Conservation (phyloP, 495 filamentous ascomycete species). For the Xanthoparmelia taractica region DNA sequence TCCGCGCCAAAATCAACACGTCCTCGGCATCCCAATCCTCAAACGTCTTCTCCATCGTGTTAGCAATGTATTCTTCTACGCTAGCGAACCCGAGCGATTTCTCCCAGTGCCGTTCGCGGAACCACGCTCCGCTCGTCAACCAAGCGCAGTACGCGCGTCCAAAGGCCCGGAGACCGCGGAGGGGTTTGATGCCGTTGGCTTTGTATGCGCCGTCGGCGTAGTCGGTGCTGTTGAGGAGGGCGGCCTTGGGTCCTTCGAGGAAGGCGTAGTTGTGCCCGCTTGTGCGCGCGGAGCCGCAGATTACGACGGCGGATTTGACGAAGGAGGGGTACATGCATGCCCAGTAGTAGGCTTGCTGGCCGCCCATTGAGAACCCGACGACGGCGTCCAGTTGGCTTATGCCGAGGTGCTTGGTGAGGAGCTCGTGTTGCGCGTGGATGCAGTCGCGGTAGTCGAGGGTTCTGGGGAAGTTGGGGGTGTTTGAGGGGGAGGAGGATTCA, state of each 20-base stretch:
- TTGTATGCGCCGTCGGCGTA: conserved; percentile 35
- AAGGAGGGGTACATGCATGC: conserved; percentile 36
- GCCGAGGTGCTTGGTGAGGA: conserved; percentile 27
- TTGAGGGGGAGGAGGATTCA: conserved; percentile 35
- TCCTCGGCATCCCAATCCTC: conserved; percentile 39
- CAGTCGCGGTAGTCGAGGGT: conserved; percentile 32
- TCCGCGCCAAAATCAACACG: conserved; percentile 34
- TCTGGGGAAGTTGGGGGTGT: conserved; percentile 27
- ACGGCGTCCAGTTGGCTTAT: conserved; percentile 30
- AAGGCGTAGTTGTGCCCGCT: conserved; percentile 42
- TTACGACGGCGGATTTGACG: conserved; percentile 32
- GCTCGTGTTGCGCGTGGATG: conserved; percentile 31
- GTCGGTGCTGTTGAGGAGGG: conserved; percentile 37
- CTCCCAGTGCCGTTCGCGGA: conserved; percentile 33
- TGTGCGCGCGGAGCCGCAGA: conserved; percentile 38
- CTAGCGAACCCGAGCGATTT: conserved; percentile 31
- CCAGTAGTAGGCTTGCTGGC: conserved; percentile 44
- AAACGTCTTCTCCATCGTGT: conserved; percentile 27
- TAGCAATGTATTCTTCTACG: conserved; percentile 34
- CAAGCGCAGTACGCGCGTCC: conserved; percentile 39
- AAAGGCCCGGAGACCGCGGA: conserved; percentile 36
- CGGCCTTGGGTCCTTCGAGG: conserved; percentile 40
- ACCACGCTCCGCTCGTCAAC: conserved; percentile 39
- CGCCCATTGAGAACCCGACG: conserved; percentile 44
- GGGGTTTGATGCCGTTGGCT: conserved; percentile 25